phyloP scores from a whole-genome alignment of 805 yeast genomes.

The Saccharomyces paradoxus region DNA sequence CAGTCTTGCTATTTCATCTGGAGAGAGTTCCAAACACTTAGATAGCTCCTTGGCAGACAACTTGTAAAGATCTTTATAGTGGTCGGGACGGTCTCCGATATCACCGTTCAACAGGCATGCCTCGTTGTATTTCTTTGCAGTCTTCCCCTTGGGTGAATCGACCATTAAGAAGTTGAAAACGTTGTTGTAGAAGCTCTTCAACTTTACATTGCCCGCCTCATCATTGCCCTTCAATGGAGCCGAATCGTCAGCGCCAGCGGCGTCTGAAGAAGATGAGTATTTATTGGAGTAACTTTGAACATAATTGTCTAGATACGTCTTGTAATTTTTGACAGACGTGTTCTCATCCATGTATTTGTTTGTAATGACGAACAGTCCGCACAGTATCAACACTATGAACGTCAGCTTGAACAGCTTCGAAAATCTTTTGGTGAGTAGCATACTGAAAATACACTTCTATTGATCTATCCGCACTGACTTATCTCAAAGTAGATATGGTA shows the following conservation, averaged over 20 bases:
- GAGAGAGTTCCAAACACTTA: constrained; percentile 20
- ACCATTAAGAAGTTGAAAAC: constrained; percentile 18
- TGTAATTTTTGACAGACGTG: constrained; percentile 15
- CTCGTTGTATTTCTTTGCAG: constrained; percentile 12
- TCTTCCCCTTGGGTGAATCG: constrained; percentile 21
- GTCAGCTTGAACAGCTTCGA: constrained; percentile 9
- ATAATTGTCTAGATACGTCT: constrained; percentile 10
- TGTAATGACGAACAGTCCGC: constrained; percentile 9
- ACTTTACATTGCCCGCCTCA: constrained; percentile 1
- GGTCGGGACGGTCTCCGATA: constrained; percentile 18
- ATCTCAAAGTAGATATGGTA: not conserved
- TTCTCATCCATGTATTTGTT: constrained; percentile 9
- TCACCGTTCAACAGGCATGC: constrained; percentile 18
- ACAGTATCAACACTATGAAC: constrained; percentile 5
- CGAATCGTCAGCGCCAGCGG: not conserved
- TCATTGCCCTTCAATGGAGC: not conserved
- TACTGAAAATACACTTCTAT: not conserved
- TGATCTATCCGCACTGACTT: not conserved
- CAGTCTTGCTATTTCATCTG: constrained; percentile 11
- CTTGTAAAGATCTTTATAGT: constrained; percentile 14
- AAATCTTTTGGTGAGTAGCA: constrained; percentile 1
- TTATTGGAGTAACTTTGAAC: constrained; percentile 1
- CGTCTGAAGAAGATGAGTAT: not conserved
- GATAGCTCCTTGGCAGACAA: constrained; percentile 16
- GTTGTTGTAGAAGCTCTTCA: constrained; percentile 20